Base-by-base conservation (phyloP, 345 rosid species). In the Abelmoschus esculentus region DNA sequence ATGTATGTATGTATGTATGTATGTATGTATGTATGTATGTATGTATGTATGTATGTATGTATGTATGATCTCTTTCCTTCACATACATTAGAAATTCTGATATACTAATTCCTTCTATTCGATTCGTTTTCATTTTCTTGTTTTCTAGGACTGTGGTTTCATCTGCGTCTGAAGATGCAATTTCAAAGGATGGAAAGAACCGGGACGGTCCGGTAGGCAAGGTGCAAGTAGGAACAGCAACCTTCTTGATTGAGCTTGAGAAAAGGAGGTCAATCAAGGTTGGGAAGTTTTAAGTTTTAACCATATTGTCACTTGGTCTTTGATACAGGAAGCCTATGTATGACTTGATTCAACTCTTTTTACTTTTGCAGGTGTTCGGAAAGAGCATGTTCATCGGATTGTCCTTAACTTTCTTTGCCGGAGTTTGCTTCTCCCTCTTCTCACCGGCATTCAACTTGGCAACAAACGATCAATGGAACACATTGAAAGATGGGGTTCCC, bases 361-460 rank as follows among this genome's bases (percentile, higher is more conserved):
- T 54, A 52, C 29, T 46, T 68, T 75, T 7, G 72, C 87, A 92
- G 92, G 96, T 90, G 46, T 79, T 87, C 40, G 89, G 92, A 61
- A 92, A 80, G 85, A 82, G 83, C 75, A 77, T 75, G 61, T 6
- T 86, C 42, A 70, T 87, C 42, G 95, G 96, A 70, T 74, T 92
- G 55, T 70, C 77, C 66, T 82, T 88, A 68, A 82, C 86, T 9
- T 77, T 92, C 83, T 86, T 83, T 57, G 89, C 90, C 28, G 95
- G 96, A 0, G 34, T 84, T 64, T 82, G 87, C 80, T 87, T 90
- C 79, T 88, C 96, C 53, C 77, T 92, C 32, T 92, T 87, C 85
- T 88, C 96, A 19, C 98, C 95, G 1, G 80, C 91, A 61, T 87
- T 92, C 77, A 92, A 92, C 82, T 77, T 88, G 76, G 96, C 96